Evolutionary conservation across 805 yeast species (phyloP).

Genomic region (Candida glaebosa): DNA sequence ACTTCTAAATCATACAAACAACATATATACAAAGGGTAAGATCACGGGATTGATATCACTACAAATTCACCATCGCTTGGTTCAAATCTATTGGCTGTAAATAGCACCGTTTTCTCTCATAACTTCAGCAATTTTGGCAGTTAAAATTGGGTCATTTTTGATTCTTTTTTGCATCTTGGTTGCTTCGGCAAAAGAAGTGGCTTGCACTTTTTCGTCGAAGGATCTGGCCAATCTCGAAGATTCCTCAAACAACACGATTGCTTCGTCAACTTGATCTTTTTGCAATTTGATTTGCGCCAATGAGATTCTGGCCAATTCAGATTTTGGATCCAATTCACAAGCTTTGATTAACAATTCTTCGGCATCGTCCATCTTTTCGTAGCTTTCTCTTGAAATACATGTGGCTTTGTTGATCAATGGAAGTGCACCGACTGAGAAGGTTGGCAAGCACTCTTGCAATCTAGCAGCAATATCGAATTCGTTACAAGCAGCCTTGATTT

Average conservation of each 20-base stretch:
- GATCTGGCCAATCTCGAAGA: conserved; percentile 81
- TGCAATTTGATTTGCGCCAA: conserved; percentile 89
- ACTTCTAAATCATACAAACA: conserved; percentile 4
- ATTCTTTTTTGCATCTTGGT: conserved; percentile 84
- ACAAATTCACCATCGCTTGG: background rate
- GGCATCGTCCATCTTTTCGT: conserved; percentile 50
- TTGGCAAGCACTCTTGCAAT: conserved; percentile 67
- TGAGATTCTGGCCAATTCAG: conserved; percentile 86
- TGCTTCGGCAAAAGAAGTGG: conserved; percentile 89
- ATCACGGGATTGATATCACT: background rate
- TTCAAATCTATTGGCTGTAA: conserved; percentile 10
- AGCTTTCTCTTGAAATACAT: conserved; percentile 53
- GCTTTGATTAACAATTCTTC: conserved; percentile 69
- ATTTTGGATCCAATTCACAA: conserved; percentile 76
- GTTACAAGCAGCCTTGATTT: conserved; percentile 64
- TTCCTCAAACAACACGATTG: conserved; percentile 76
- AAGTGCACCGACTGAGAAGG: conserved; percentile 78
- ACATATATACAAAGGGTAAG: conserved; percentile 3
- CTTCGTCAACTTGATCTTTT: conserved; percentile 76
- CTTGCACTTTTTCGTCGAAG: conserved; percentile 82
- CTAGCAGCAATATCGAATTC: conserved; percentile 85
- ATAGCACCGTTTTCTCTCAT: conserved; percentile 29
- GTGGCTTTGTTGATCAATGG: conserved; percentile 91
- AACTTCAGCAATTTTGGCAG: conserved; percentile 60
- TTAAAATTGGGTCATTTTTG: conserved; percentile 62